Conservation (phyloP, 345 rosid species). For the Aegle marmelos region DNA sequence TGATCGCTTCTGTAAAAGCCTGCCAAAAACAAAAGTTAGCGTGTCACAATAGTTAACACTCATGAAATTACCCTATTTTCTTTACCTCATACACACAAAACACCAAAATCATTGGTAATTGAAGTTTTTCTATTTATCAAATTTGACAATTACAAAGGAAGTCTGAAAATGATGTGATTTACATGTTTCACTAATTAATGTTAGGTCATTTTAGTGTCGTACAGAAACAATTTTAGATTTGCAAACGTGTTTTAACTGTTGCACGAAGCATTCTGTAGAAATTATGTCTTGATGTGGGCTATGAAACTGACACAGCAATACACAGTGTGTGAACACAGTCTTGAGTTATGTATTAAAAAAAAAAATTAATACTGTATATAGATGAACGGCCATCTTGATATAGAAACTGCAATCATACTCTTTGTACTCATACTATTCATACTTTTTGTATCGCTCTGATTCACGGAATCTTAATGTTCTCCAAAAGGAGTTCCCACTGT, state of each 20-base stretch:
- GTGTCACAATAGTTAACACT: background rate
- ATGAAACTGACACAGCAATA: too few species aligned
- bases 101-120: background rate
- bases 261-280: background rate
- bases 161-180: background rate
- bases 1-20: conserved; percentile 77
- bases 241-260: background rate
- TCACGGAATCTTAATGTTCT: conserved; percentile 86
- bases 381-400: too few species aligned
- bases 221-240: background rate
- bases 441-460: conserved; percentile 22
- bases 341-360: too few species aligned
- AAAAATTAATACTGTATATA: too few species aligned
- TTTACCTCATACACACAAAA: too few species aligned
- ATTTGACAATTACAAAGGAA: background rate
- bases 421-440: too few species aligned
- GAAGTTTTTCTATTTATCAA: background rate
- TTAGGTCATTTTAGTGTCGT: background rate
- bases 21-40: conserved; percentile 18
- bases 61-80: background rate
- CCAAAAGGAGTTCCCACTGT: conserved; percentile 87
- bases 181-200: background rate
- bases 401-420: too few species aligned
- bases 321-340: too few species aligned
- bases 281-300: background rate